Percentiles rank a stretch among this genome's conserved stretches.
Evolutionary conservation across 1,139 yeast genomes (phyloP).

Genomic region (Yamadazyma oceani): DNA sequence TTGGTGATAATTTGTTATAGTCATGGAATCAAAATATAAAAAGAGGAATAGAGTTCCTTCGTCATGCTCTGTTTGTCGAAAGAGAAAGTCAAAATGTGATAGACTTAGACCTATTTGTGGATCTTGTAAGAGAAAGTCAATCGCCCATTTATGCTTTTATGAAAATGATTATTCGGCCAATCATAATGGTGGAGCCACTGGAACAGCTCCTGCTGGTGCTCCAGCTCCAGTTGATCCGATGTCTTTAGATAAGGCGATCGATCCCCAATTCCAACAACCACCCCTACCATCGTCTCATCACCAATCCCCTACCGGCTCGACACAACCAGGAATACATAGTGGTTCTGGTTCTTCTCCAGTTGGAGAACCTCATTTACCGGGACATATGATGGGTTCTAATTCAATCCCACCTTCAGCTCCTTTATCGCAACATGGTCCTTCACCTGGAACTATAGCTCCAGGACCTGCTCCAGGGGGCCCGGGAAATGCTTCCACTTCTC

Average conservation of each 20-base stretch:
- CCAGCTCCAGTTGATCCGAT: no score
- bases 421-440: no score
- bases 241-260: background rate
- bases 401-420: background rate
- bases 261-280: conserved; percentile 1
- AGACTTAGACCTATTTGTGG: conserved; percentile 70
- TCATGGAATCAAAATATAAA: conserved; percentile 28
- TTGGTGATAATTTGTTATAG: no score
- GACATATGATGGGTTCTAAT: background rate
- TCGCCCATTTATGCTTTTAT: conserved; percentile 70
- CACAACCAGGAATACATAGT: background rate
- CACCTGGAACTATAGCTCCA: no score
- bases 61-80: conserved; percentile 49
- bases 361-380: background rate
- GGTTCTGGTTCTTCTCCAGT: conserved; percentile 1
- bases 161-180: conserved; percentile 33
- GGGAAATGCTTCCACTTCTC: background rate
- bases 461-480: conserved; percentile 1
- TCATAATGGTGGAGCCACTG: no score
- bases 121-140: conserved; percentile 69
- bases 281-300: conserved; percentile 3
- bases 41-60: conserved; percentile 45
- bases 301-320: conserved; percentile 3
- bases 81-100: conserved; percentile 55
- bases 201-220: no score